Percentiles rank a stretch among this genome's conserved stretches.
Conservation (phyloP, 805 yeast genomes). For the Isabelozyma heimii region DNA sequence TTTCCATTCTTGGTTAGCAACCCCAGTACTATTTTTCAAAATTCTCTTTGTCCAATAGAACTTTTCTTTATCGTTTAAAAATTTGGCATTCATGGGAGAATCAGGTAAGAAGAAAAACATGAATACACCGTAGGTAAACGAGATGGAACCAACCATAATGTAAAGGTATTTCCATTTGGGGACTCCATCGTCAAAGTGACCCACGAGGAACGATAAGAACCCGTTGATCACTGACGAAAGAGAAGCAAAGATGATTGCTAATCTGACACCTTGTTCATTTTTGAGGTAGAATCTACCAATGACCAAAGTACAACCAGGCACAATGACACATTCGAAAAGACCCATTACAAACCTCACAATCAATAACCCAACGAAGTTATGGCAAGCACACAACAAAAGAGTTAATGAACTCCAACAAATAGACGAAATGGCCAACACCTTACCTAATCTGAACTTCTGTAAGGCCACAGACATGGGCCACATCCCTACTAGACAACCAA, state of each 20-base stretch:
- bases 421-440: conserved; percentile 18
- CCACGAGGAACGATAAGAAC: conserved; percentile 16
- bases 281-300: conserved; percentile 13
- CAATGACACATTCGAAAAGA: conserved; percentile 25
- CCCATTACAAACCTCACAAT: conserved; percentile 20
- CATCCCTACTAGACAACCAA: conserved; percentile 15
- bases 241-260: conserved; percentile 14
- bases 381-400: conserved; percentile 10
- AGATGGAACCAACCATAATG: conserved; percentile 20
- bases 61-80: conserved; percentile 13
- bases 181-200: conserved; percentile 11
- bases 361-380: conserved; percentile 11
- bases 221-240: conserved; percentile 22
- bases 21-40: conserved; percentile 12
- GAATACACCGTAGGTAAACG: conserved; percentile 16
- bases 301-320: conserved; percentile 14
- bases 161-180: conserved; percentile 20
- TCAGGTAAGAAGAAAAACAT: conserved; percentile 18
- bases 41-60: conserved; percentile 11
- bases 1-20: conserved; percentile 14
- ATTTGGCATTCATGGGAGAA: conserved; percentile 15
- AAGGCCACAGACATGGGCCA: conserved; percentile 15
- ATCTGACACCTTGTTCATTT: conserved; percentile 14
- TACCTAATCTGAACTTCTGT: conserved; percentile 19
- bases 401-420: conserved; percentile 12